A percentile compares a stretch with the other conserved stretches of the same genome.
Conservation (phyloP, 805 yeast genomes). For the Zygosaccharomyces gambellarensis region DNA sequence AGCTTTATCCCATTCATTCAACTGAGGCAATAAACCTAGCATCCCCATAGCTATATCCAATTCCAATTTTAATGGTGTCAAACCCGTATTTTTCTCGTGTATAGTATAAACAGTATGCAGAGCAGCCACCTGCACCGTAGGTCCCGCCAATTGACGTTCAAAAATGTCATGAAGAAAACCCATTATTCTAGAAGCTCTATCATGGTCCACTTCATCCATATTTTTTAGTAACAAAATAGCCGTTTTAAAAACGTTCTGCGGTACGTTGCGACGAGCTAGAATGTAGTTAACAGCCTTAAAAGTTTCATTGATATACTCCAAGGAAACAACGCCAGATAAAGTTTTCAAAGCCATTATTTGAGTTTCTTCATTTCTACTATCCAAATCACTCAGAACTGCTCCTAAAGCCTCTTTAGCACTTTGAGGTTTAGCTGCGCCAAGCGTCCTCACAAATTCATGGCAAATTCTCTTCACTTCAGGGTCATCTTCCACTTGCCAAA, state of each 20-base stretch:
- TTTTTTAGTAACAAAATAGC: constrained; percentile 69
- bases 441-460: constrained; percentile 57
- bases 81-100: constrained; percentile 43
- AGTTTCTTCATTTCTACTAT: constrained; percentile 43
- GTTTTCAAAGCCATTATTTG: constrained; percentile 63
- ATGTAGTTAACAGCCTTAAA: constrained; percentile 36
- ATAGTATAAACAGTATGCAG: constrained; percentile 62
- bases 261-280: constrained; percentile 43
- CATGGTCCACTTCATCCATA: constrained; percentile 52
- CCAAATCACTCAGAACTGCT: constrained; percentile 48
- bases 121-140: constrained; percentile 65
- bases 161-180: constrained; percentile 20
- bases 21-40: constrained; percentile 32
- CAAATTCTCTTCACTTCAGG: constrained; percentile 67
- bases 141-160: constrained; percentile 46
- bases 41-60: constrained; percentile 37
- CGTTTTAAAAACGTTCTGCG: constrained; percentile 56
- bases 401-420: constrained; percentile 54
- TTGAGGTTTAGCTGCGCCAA: constrained; percentile 54
- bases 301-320: constrained; percentile 47
- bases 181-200: constrained; percentile 46
- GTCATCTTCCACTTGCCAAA: constrained; percentile 56
- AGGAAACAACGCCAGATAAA: constrained; percentile 52
- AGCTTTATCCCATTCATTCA: constrained; percentile 70
- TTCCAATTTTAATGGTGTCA: constrained; percentile 36